phyloP scores from a whole-genome alignment of 2,329 filamentous ascomycete genomes.

The Pyrenophora seminiperda region DNA sequence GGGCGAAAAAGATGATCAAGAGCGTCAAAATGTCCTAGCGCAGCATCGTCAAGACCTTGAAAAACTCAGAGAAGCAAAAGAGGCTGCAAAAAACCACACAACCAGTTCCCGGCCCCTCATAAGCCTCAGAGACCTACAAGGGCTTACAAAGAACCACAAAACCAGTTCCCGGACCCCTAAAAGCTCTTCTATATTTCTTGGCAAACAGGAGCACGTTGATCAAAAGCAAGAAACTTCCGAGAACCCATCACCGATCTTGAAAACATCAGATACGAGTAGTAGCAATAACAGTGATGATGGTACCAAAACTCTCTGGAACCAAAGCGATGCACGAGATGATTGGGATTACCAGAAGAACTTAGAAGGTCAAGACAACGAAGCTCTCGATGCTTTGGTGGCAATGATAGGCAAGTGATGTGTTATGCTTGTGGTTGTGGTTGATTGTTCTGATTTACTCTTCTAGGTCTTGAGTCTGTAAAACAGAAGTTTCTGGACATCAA shows the following conservation, averaged over 20 bases:
- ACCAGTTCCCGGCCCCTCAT: too few relatives aligned
- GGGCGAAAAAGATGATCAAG: constrained; percentile 53
- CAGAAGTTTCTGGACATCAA: constrained; percentile 67
- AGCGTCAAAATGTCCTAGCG: constrained; percentile 52
- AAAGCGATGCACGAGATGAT: constrained; percentile 52
- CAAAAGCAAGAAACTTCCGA: too few relatives aligned
- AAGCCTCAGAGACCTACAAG: too few relatives aligned
- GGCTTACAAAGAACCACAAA: too few relatives aligned
- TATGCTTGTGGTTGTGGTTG: not conserved
- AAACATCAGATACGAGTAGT: too few relatives aligned
- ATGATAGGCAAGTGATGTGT: constrained; percentile 70
- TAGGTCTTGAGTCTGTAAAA: constrained; percentile 68
- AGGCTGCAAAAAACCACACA: too few relatives aligned
- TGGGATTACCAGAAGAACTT: constrained; percentile 66
- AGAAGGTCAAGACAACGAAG: constrained; percentile 57
- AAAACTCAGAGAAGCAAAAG: too few relatives aligned
- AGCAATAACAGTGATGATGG: too few relatives aligned
- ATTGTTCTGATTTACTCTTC: not conserved
- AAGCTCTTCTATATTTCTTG: too few relatives aligned
- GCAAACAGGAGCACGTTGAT: too few relatives aligned
- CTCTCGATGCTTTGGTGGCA: constrained; percentile 68
- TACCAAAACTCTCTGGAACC: constrained; percentile 22
- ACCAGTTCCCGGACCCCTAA: too few relatives aligned
- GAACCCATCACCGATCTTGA: not conserved
- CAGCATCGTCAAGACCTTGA: constrained; percentile 58